Base-by-base conservation (phyloP, 805 yeast species). In the Sporopachydermia quercuum region DNA sequence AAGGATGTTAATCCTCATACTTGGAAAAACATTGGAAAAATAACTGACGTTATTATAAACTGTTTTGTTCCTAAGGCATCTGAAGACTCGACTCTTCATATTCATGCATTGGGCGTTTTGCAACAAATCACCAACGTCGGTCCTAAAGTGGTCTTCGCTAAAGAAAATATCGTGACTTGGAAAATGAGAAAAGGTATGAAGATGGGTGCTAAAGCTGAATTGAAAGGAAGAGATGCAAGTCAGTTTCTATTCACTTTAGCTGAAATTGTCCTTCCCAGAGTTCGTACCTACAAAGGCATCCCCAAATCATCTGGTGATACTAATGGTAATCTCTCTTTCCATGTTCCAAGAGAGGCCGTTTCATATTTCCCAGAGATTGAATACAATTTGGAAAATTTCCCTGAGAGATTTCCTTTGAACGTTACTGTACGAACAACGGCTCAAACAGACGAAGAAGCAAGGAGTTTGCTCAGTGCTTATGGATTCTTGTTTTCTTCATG, bases 111-210 rank as follows among this genome's bases (percentile, higher is more conserved):
- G 39, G 67, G 84, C 43, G 89, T 82, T 60, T 55, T 91, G 42
- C 93, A 91, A 51, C 97, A 89, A 57, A 81, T 91, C 51, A 89
- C 98, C n/a, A 94, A 94, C 45, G 75, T 70, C 45, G 83, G 85
- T 57, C 86, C 96, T 33, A 63, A 66, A 44, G 70, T 79, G 16
- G 63, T 85, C 14, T 81, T 65, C 54, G 79, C 93, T 35, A 80
- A 74, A 53, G 69, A 83, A 5, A 85, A 85, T 59, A 82, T 84
- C 23, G 79, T 87, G 40, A 70, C 74, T 37, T 87, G 95, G 95
- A 76, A 77, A 49, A 69, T 87, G 40, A 76, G 96, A 58, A 76
- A 76, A 38, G 95, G 96, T 34, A 78, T 75, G 67, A 78, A 78
- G 39, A 81, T 93, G 74, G 99, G 98, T 40, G 94, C 93, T 40